Conservation (phyloP, 179 eudicot species). For the Silene noctiflora region DNA sequence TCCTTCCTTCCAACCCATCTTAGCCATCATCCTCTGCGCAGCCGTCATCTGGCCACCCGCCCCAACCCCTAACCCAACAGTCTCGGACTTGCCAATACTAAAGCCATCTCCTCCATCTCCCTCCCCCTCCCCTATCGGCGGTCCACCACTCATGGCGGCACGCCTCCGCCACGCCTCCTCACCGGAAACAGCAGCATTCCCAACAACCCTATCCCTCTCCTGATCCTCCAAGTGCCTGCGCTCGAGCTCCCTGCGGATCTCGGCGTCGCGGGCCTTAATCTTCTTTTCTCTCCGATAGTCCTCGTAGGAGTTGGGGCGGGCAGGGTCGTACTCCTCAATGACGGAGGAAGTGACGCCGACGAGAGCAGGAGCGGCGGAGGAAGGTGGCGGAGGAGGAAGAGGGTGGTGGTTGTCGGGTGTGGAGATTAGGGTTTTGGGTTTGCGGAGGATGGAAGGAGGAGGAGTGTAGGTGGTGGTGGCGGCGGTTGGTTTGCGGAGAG, state of each 20-base stretch:
- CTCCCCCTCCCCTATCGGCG: not conserved
- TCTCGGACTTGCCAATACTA: conserved; percentile 76
- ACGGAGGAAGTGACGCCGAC: conserved; percentile 68
- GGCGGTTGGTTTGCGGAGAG: conserved; percentile 65
- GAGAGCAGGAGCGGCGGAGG: conserved; percentile 30
- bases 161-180: conserved; percentile 79
- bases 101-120: conserved; percentile 57
- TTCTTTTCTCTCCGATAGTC: conserved; percentile 70
- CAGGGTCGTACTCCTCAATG: conserved; percentile 79
- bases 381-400: conserved; percentile 12
- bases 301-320: conserved; percentile 83
- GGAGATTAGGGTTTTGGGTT: conserved; percentile 25
- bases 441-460: conserved; percentile 53
- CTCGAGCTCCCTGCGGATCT: conserved; percentile 54
- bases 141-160: conserved; percentile 13
- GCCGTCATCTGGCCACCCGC: conserved; percentile 98
- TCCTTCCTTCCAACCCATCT: conserved; percentile 97
- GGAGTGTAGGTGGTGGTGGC: conserved; percentile 33
- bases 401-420: conserved; percentile 13
- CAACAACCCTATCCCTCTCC: conserved; percentile 29
- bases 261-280: conserved; percentile 54
- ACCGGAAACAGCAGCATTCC: conserved; percentile 44
- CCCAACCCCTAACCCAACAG: conserved; percentile 82
- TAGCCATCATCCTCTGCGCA: conserved; percentile 97
- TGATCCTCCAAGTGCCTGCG: conserved; percentile 51